Percentiles rank a stretch among this genome's conserved stretches.
Conservation (phyloP, 1,284 basidiomycete genomes). For the Moniliella sp. region DNA sequence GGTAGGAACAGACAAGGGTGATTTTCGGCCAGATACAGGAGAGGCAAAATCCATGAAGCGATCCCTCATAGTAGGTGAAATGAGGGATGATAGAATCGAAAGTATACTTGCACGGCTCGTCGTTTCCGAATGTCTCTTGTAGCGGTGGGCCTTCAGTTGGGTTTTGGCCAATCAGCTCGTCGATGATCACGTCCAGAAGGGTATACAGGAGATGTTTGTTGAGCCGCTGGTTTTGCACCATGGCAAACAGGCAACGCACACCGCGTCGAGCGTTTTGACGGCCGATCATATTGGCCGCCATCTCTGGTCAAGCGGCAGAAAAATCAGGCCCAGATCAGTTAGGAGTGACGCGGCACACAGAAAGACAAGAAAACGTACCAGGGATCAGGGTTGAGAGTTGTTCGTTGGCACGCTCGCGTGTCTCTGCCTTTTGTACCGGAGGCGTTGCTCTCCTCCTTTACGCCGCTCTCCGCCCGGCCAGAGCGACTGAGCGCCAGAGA, state of each 20-base stretch:
- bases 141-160: too few relatives aligned
- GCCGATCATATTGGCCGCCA: conserved; percentile 88
- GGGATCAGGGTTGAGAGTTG: conserved; percentile 73
- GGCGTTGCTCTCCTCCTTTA: conserved; percentile 45
- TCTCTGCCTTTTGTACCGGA: conserved; percentile 52
- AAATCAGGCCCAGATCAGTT: too few relatives aligned
- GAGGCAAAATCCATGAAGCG: too few relatives aligned
- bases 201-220: conserved; percentile 39
- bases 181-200: conserved; percentile 10
- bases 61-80: too few relatives aligned
- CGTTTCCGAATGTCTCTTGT: too few relatives aligned
- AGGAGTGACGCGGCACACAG: too few relatives aligned
- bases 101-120: too few relatives aligned
- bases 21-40: too few relatives aligned
- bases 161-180: conserved; percentile 13
- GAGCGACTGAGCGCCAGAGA: too few relatives aligned
- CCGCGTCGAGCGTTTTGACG: conserved; percentile 74
- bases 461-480: conserved; percentile 64
- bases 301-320: conserved; percentile 41
- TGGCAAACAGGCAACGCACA: conserved; percentile 68
- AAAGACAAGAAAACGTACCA: too few relatives aligned
- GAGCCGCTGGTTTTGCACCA: conserved; percentile 68
- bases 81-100: too few relatives aligned
- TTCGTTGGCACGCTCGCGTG: conserved; percentile 60
- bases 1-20: too few relatives aligned